phyloP scores from a whole-genome alignment of 176 grass and related monocot species.

The Aechmea fasciata region DNA sequence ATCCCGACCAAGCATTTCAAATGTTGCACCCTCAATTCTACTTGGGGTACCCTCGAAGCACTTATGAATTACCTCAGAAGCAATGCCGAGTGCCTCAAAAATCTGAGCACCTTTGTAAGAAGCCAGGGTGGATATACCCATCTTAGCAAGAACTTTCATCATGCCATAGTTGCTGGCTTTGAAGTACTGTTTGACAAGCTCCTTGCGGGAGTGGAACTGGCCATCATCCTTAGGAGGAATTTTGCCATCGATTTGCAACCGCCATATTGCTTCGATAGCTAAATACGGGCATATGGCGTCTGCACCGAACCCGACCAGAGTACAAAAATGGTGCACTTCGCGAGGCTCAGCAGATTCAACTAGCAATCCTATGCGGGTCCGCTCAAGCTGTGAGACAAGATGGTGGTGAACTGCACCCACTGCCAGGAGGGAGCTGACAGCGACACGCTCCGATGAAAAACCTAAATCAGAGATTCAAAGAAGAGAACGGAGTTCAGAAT shows the following conservation, averaged over 20 bases:
- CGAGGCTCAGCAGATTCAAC: conserved; percentile 94
- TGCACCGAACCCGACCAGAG: conserved; percentile 88
- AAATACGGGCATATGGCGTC: conserved; percentile 96
- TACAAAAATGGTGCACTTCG: conserved; percentile 97
- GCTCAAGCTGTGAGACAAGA: conserved; percentile 82
- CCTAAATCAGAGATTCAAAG: conserved; percentile 35
- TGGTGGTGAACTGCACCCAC: conserved; percentile 98
- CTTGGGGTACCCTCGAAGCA: conserved; percentile 91
- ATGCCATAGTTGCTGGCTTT: conserved; percentile 87
- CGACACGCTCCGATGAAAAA: conserved; percentile 71
- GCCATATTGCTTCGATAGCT: conserved; percentile 79
- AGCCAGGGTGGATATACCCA: conserved; percentile 98
- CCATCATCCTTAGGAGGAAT: conserved; percentile 56
- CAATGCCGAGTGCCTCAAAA: conserved; percentile 96
- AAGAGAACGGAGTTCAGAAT: conserved; percentile 9
- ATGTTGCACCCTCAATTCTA: conserved; percentile 84
- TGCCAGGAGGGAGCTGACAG: conserved; percentile 84
- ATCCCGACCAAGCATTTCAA: conserved; percentile 93
- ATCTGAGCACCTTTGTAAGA: conserved; percentile 99
- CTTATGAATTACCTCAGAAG: conserved; percentile 71
- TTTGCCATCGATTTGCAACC: conserved; percentile 83
- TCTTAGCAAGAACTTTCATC: conserved; percentile 99
- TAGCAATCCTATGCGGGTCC: conserved; percentile 70
- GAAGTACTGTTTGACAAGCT: conserved; percentile 75
- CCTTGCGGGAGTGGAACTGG: conserved; percentile 40